Base-by-base conservation (phyloP, 2,329 filamentous ascomycete genomes). In the Diaporthe citriasiana region DNA sequence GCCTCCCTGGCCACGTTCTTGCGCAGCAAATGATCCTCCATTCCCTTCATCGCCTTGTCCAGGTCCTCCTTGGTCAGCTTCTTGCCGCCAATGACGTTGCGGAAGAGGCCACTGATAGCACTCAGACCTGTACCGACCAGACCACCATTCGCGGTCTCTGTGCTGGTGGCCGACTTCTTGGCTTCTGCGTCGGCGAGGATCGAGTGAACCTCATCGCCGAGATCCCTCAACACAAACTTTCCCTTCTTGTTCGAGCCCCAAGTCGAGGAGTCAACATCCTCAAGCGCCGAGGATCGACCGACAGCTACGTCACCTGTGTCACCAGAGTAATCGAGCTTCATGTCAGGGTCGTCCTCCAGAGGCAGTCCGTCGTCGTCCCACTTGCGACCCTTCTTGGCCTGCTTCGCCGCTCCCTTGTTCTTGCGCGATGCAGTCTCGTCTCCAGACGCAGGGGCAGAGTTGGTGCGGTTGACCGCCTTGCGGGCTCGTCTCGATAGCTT, bases 1-100 rank as follows among this genome's bases (percentile, higher is more conserved):
- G 97, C 97, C 86, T 98, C 97, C 70, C 94, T 93, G 0, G 97
- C 97, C 38, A 99, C 95, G 79, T 99, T 99, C 87, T 99, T 99
- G 84, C 93, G 92, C 74, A 99, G 85, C 9, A 99, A 87, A 82
- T 98, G 96, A 73, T 98, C 95, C 81, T 98, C 95, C 95, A 99
- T 98, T 42, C 93, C 94, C 84, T 96, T 97, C 85, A 99, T 92
- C 2, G 97, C 94, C 82, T 97, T 97, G 76, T 95, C 93, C 30
- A 99, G 89, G 80, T 98, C 96, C 77, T 93, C 91, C 82, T 95
- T 94, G 1, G 95, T 97, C 79, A 99, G 85, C 0, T 93, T 94
- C 87, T 98, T 98, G 76, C 97, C 97, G 71, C 97, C 97, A 0
- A 99, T 93, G 51, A 99, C 93, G 81, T 98, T 98, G 77, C 95